Conservation (phyloP, 2,329 filamentous ascomycete species). For the Aspergillus cejpii region DNA sequence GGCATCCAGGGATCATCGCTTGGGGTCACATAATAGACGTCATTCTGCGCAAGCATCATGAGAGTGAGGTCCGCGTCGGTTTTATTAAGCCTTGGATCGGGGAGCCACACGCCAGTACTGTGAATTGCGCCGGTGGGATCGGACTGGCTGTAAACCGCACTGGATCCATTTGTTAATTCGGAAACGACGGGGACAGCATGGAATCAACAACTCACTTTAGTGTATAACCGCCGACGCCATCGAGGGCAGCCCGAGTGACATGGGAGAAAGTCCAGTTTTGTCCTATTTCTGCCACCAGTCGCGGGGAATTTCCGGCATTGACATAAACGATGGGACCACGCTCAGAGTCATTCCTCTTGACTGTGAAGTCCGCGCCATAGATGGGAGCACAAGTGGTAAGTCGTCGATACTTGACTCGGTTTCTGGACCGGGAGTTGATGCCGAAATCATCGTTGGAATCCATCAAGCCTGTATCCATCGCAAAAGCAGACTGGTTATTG, state of each 20-base stretch:
- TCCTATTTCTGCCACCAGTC: not conserved
- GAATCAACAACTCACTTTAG: not conserved
- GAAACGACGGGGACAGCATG: no score
- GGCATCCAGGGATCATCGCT: conserved; percentile 30
- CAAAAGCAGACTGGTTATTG: not conserved
- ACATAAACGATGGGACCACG: conserved; percentile 1
- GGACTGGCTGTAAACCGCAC: not conserved
- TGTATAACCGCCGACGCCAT: not conserved
- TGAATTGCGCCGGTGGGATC: not conserved
- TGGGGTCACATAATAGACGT: conserved; percentile 20
- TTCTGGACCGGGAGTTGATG: conserved; percentile 20
- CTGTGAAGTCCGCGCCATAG: not conserved
- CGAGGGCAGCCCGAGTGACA: not conserved
- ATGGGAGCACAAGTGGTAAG: conserved; percentile 19
- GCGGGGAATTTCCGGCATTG: not conserved
- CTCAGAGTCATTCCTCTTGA: not conserved
- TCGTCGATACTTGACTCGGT: conserved; percentile 21
- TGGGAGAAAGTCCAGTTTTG: conserved; percentile 2
- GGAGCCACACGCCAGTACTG: conserved; percentile 11
- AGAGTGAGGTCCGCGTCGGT: conserved; percentile 28
- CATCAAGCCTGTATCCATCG: conserved; percentile 17
- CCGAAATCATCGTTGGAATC: conserved; percentile 23
- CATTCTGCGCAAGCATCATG: conserved; percentile 27
- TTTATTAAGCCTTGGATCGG: conserved; percentile 25
- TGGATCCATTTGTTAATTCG: not conserved